Percentiles rank a stretch among this genome's conserved stretches.
Evolutionary conservation across 768 basidiomycete genomes (phyloP).

Genomic region (Saitozyma podzolica): DNA sequence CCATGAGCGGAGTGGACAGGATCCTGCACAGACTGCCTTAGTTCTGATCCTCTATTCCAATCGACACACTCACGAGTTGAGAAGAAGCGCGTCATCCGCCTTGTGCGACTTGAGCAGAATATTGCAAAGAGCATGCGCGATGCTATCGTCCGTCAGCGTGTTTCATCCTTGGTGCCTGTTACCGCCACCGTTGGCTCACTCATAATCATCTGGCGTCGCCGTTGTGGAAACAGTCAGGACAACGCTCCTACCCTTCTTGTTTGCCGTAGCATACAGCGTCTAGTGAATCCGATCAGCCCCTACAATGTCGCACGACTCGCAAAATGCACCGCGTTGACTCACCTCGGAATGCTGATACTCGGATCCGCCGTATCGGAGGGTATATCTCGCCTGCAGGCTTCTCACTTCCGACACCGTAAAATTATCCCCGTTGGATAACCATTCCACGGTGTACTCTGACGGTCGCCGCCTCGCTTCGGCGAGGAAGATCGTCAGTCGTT

Average conservation of each 20-base stretch:
- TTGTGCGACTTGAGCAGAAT: conserved; percentile 74
- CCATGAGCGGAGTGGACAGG: conserved; percentile 80
- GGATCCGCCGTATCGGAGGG: conserved; percentile 27
- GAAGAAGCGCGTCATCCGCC: conserved; percentile 81
- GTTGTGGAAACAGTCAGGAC: conserved; percentile 76
- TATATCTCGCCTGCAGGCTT: conserved; percentile 40
- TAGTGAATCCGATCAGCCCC: conserved; percentile 4
- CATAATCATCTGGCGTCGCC: conserved; percentile 81
- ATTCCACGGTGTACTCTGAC: conserved; percentile 48
- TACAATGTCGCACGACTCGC: background rate
- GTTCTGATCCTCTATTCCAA: background rate
- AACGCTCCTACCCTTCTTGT: conserved; percentile 28
- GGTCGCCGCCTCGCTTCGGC: conserved; percentile 66
- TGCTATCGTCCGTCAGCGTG: conserved; percentile 56
- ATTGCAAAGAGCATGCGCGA: conserved; percentile 79
- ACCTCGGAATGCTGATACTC: conserved; percentile 35
- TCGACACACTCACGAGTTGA: conserved; percentile 64
- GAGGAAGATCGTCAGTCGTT: conserved; percentile 85
- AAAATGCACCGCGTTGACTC: conserved; percentile 58
- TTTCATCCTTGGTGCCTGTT: background rate
- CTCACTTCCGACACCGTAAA: conserved; percentile 48
- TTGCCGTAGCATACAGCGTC: conserved; percentile 39
- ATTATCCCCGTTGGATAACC: conserved; percentile 48
- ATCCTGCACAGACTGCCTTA: conserved; percentile 55
- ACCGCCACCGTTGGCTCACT: conserved; percentile 61